Percentiles rank a stretch among this genome's conserved stretches.
These are phyloP conservation scores for Ambrosia trifida DNA, from an alignment of 129 eudicot genomes.

Conservation along the genomic window DNA sequence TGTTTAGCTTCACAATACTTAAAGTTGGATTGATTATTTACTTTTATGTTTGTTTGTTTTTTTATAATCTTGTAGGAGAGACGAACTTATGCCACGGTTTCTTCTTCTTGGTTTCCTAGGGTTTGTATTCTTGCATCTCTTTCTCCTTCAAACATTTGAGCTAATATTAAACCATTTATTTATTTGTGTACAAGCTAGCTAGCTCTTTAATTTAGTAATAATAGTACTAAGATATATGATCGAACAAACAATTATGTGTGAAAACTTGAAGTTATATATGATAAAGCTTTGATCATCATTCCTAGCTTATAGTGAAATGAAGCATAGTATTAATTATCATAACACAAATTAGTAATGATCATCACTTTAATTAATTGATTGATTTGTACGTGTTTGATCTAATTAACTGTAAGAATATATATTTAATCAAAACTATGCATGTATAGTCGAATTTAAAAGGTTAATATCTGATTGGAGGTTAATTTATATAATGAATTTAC, in stretches of 20 bases:
- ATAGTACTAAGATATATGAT: too few relatives aligned
- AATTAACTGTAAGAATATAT: too few relatives aligned
- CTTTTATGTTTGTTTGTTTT: constrained; percentile 4
- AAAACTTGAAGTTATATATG: too few relatives aligned
- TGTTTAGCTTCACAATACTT: background rate
- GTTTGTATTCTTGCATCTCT: constrained; percentile 24
- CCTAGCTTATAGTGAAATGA: background rate
- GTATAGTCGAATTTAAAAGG: too few relatives aligned
- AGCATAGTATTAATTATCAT: background rate
- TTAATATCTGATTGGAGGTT: background rate
- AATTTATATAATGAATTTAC: too few relatives aligned
- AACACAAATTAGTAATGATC: too few relatives aligned
- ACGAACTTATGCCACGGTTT: constrained; percentile 34
- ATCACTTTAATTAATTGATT: too few relatives aligned
- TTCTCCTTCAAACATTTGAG: background rate
- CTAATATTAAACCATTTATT: too few relatives aligned
- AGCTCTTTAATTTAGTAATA: too few relatives aligned
- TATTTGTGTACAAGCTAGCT: too few relatives aligned
- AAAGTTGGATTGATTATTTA: background rate
- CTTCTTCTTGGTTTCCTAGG: constrained; percentile 44
- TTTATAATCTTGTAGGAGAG: constrained; percentile 27
- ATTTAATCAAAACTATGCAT: too few relatives aligned
- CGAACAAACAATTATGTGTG: too few relatives aligned
- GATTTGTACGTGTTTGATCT: background rate
- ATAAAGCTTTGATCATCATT: background rate